Evolutionary conservation across 495 filamentous ascomycete genomes (phyloP), one percentile per base, ranked within the genome.

Genomic region (Amniculicola lignicola): DNA sequence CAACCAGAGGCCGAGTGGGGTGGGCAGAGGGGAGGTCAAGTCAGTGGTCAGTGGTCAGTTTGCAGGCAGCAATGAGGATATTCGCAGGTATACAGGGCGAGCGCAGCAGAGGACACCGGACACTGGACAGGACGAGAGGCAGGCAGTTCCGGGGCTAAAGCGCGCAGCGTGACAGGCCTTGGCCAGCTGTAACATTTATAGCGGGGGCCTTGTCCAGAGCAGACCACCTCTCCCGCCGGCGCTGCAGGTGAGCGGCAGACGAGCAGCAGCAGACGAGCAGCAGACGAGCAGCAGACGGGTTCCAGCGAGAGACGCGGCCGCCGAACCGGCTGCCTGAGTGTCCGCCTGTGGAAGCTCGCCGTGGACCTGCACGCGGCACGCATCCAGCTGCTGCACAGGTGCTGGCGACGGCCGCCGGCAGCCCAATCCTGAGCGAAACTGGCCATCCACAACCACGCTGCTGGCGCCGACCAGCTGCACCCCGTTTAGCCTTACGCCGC

Each of bases 371-470:
- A 42, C 16, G 46, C 46, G 46, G 9, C 29, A 37, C 14, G 37
- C 23, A n/a, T 4, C 16, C 29, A 19, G 9, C 28, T 25, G 4
- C 11, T 27, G 7, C 35, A 42, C 7, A n/a, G 29, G 9, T 42
- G 11, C 24, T 6, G 3, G 47, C 29, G 4, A 22, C 11, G 23
- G 16, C 41, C 39, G 16, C 16, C 21, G 18, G 16, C 37, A 11
- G 19, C 29, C 39, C 27, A 24, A 44, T 46, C 41, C 42, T 49
- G 29, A 15, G 29, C 12, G 14, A 45, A 46, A 44, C 53, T 52
- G 53, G 37, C 53, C 53, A 57, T 42, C 46, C 54, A 51, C 9
- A 43, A 21, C 54, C 54, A 29, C 24, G 12, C 21, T 44, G 54
- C 45, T 57, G 54, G 54, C 54, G 54, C 54, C 46, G 16, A 25